phyloP scores from a whole-genome alignment of 192 early-diverging fungal genomes.

The Geranomyces variabilis region DNA sequence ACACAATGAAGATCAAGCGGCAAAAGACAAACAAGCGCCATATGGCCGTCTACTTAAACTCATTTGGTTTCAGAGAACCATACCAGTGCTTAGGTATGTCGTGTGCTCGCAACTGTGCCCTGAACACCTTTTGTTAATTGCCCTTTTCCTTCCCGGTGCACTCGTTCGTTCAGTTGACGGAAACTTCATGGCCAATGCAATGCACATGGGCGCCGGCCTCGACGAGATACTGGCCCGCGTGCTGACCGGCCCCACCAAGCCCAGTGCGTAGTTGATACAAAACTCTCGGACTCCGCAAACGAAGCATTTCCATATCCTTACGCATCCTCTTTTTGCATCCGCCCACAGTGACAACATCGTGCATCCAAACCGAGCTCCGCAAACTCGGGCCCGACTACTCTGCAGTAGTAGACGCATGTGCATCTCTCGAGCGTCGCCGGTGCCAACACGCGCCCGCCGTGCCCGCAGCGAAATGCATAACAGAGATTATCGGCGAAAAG shows the following conservation, averaged over 20 bases:
- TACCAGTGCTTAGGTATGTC: conserved; percentile 82
- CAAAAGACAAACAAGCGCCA: conserved; percentile 77
- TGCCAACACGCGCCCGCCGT: conserved; percentile 75
- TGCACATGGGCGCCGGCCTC: conserved; percentile 66
- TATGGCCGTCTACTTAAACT: conserved; percentile 79
- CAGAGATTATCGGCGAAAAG: conserved; percentile 68
- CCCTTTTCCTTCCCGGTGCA: not conserved
- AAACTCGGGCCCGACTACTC: conserved; percentile 63
- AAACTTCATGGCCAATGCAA: conserved; percentile 75
- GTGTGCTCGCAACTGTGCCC: no score
- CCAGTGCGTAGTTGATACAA: conserved; percentile 53
- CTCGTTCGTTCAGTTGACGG: conserved; percentile 66
- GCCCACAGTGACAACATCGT: conserved; percentile 72
- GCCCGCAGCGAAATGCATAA: conserved; percentile 69
- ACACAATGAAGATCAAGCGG: conserved; percentile 81
- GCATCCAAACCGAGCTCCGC: conserved; percentile 74
- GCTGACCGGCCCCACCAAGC: conserved; percentile 66
- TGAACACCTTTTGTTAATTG: not conserved
- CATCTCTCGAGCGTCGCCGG: conserved; percentile 76
- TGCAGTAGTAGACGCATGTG: conserved; percentile 61
- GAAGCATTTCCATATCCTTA: not conserved
- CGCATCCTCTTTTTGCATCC: conserved; percentile 5
- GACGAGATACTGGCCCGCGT: conserved; percentile 64
- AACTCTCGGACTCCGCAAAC: not conserved
- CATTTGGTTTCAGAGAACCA: conserved; percentile 89